Evolutionary conservation across 768 basidiomycete genomes (phyloP).

Genomic region (Stropharia rugosoannulata): DNA sequence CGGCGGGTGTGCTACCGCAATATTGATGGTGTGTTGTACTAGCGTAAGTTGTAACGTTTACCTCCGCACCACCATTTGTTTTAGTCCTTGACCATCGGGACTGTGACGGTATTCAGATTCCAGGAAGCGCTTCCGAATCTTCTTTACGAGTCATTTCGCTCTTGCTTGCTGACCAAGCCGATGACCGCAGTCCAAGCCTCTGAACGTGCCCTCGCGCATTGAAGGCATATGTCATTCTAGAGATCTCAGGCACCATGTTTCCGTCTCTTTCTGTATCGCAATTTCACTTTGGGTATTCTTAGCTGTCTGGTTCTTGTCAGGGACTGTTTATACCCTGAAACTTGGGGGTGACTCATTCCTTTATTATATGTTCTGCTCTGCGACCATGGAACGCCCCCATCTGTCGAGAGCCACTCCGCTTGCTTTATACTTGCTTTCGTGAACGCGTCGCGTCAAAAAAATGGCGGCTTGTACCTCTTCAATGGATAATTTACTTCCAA

Average conservation of each 20-base stretch:
- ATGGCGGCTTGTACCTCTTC: not conserved
- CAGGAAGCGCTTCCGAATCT: not conserved
- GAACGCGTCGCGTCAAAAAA: not conserved
- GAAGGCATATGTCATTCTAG: not conserved
- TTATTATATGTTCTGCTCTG: not conserved
- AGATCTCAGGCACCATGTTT: not conserved
- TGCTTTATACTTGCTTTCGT: not conserved
- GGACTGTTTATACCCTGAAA: not conserved
- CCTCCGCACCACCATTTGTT: too few species aligned
- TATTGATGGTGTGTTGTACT: too few species aligned
- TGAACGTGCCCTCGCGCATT: too few species aligned
- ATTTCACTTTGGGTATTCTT: not conserved
- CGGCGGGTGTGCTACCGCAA: too few species aligned
- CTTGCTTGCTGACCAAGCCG: not conserved
- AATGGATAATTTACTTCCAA: slow-evolving; percentile 35
- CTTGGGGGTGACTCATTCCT: not conserved
- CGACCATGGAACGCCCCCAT: not conserved
- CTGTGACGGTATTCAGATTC: not conserved
- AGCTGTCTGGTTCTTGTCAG: not conserved
- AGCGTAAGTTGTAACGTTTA: too few species aligned
- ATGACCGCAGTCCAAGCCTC: not conserved
- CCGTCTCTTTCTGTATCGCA: not conserved
- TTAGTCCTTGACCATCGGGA: not conserved
- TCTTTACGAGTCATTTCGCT: not conserved
- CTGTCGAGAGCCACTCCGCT: not conserved